Conservation (phyloP, 768 basidiomycete genomes). For the Termitomyces sp. region DNA sequence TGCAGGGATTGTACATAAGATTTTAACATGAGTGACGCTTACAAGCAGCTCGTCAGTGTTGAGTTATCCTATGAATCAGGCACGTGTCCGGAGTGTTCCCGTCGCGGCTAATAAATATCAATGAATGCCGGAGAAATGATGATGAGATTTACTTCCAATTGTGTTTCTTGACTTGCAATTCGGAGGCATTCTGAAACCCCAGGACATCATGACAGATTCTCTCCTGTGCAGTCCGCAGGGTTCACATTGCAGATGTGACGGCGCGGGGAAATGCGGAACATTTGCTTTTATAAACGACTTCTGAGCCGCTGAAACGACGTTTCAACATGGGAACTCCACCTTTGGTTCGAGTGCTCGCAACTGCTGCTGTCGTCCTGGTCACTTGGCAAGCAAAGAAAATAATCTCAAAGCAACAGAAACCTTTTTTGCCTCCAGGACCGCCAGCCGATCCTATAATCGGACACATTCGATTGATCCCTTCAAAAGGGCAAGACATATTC, state of each 20-base stretch:
- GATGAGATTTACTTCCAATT: neutral
- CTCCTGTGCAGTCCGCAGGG: neutral
- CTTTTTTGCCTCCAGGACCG: slow-evolving; percentile 26
- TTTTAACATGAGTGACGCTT: neutral
- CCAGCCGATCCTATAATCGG: slow-evolving; percentile 33
- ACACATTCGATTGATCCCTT: slow-evolving; percentile 29
- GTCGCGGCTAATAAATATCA: too few relatives aligned
- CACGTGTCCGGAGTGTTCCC: neutral
- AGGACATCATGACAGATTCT: neutral
- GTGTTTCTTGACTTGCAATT: neutral
- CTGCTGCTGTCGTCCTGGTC: neutral
- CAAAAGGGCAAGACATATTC: slow-evolving; percentile 18
- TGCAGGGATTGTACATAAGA: neutral
- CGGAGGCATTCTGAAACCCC: neutral
- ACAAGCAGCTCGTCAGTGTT: too few relatives aligned
- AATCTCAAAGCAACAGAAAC: neutral
- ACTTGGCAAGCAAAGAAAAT: neutral
- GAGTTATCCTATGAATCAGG: neutral
- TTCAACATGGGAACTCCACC: neutral
- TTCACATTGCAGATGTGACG: neutral
- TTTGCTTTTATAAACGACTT: neutral
- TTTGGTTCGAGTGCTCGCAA: neutral
- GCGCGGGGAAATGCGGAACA: neutral
- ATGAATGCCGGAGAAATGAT: neutral
- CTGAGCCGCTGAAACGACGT: neutral